Evolutionary conservation across 139 green algal genomes (phyloP), one percentile per base, ranked within the genome.

Genomic region (Picochlorum costavermella): DNA sequence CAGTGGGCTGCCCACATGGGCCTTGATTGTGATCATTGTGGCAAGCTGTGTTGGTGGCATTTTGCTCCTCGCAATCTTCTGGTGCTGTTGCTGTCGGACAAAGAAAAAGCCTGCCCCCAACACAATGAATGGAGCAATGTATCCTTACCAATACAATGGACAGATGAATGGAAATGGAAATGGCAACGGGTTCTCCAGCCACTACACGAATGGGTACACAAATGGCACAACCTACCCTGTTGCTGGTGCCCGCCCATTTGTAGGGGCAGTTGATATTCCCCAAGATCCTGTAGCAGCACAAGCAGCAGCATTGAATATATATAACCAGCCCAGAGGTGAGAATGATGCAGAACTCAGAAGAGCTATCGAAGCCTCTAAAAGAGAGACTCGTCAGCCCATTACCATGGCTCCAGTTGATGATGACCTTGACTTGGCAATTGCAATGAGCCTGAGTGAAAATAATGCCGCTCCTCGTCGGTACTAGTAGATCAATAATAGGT

Each of bases 351-450:
- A 76, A 57, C 3, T 72, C 37, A 23, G 40, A 23, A 29, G 33
- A 12, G 70, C 70, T 8, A 63, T 76, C 1, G 45, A 71, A 43
- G 70, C 56, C 0, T 71, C 63, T 23, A 63, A 71, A 14, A 56
- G 44, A 46, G 69, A 75, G 62, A 44, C 67, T 50, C n/a, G 48
- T 26, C 50, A 33, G 50, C n/a, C 46, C 46, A 28, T 23, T 5
- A 53, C 46, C 5, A 20, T 20, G 46, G 3, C 33, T 40, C 46
- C 46, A 53, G 46, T 23, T 0, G 46, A 28, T 10, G 46, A 53
- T 23, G 46, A 53, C n/a, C n/a, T 23, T 53, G 46, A 53, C 46
- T 23, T 53, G 46, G 46, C 16, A 20, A 23, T 23, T 53, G 46
- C 46, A 8, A 53, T 53, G n/a, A 40, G 33, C 33, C 33, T 40